A percentile compares a stretch with the other conserved stretches of the same genome.
Evolutionary conservation across 106 monocot species (phyloP).

Genomic region (Dioscorea zingiberensis): DNA sequence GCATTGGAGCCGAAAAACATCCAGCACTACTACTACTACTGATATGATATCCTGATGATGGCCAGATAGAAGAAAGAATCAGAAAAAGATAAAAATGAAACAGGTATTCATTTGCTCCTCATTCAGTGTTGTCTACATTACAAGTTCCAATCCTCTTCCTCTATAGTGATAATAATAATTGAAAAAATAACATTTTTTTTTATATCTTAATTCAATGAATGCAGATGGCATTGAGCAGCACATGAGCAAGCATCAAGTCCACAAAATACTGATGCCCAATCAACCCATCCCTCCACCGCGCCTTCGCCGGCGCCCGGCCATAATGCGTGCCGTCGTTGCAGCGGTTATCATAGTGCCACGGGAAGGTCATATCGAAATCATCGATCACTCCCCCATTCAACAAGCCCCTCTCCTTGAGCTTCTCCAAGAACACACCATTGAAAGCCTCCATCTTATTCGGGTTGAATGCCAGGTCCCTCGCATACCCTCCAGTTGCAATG

Average conservation of each 20-base stretch:
- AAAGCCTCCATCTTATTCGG: constrained; percentile 91
- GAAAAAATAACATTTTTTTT: too few species aligned
- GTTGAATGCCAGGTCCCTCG: constrained; percentile 77
- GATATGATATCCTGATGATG: too few species aligned
- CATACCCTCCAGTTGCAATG: constrained; percentile 76
- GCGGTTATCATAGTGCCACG: constrained; percentile 91
- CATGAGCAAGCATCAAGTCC: constrained; percentile 90
- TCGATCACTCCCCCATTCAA: constrained; percentile 73
- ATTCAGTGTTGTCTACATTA: too few species aligned
- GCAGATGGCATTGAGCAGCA: constrained; percentile 76
- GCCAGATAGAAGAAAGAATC: too few species aligned
- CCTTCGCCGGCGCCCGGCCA: constrained; percentile 65
- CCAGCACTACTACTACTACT: too few species aligned
- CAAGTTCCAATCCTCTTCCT: too few species aligned
- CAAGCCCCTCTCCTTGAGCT: constrained; percentile 49
- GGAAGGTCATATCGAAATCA: constrained; percentile 93
- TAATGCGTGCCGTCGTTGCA: constrained; percentile 95
- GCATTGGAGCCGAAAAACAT: too few species aligned
- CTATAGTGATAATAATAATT: too few species aligned
- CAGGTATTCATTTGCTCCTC: too few species aligned
- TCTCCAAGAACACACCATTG: constrained; percentile 72
- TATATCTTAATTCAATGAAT: background rate
- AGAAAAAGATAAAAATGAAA: too few species aligned
- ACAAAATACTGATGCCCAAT: constrained; percentile 93
- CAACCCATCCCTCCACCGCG: constrained; percentile 71